Evolutionary conservation across 805 yeast genomes (phyloP), one percentile per base, ranked within the genome.

Genomic region (Candida sonorensis): DNA sequence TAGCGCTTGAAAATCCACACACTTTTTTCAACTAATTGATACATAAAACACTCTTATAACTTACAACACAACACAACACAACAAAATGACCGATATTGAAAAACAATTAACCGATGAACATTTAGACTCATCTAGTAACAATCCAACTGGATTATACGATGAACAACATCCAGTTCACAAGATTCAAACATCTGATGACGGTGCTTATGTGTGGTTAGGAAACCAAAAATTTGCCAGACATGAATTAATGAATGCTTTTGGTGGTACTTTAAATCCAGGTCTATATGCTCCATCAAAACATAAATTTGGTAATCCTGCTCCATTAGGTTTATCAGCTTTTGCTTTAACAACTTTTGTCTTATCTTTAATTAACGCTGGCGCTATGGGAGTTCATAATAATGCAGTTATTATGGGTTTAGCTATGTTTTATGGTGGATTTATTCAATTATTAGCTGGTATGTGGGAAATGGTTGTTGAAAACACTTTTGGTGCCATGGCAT

Each of bases 261-360:
- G 94, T 56, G 95, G 95, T 77, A 68, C 81, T 13, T 61, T 82
- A 52, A 77, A 77, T 44, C 85, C 92, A 16, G 90, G 85, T 65
- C 29, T 64, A 35, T 55, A 72, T 18, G 66, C 70, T n/a, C 69
- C 74, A 5, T 69, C 90, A 11, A 51, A 61, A 7, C 77, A 78
- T 45, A 67, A 67, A 39, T 66, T 71, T 60, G 88, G 80, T 36
- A 81, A 81, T 47, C 88, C 90, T 17, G 82, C 81, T 29, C 88
- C 88, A 15, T 60, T 81, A 40, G 90, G 88, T 11, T 61, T 81
- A 37, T 71, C 77, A 18, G 83, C 81, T 17, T 81, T 81, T 57
- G 83, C 85, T 11, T 59, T 76, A 43, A 74, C 82, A 15, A 74
- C 81, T 27, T 73, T 81, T 53, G 81, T 78, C 18, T 64, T 81